These are phyloP conservation scores for Narthecium ossifragum DNA, from an alignment of 106 monocot species.

Conservation along the genomic window DNA sequence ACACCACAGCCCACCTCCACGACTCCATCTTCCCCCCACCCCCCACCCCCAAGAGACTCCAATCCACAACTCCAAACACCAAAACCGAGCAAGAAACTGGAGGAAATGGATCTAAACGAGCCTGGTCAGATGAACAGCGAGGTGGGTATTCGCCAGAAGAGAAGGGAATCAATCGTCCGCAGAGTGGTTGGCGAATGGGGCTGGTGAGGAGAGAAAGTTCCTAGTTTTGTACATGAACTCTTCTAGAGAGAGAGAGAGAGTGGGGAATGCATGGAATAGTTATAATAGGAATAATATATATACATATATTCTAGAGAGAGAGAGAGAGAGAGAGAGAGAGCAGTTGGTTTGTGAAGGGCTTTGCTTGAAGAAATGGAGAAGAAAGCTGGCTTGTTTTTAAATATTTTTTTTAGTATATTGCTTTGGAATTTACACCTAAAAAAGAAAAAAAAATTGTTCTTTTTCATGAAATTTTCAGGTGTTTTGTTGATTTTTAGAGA, in stretches of 20 bases:
- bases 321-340: neutral
- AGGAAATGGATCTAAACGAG: too few relatives aligned
- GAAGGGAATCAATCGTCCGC: too few relatives aligned
- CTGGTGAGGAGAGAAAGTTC: neutral
- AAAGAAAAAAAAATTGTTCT: neutral
- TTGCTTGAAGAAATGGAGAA: neutral
- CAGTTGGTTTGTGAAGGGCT: neutral
- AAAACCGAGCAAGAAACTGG: neutral
- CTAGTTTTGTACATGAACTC: too few relatives aligned
- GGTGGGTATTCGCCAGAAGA: neutral
- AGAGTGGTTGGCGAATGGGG: neutral
- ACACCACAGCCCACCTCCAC: conserved; percentile 20
- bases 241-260: neutral
- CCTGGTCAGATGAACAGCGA: too few relatives aligned
- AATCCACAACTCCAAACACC: neutral
- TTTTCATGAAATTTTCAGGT: neutral
- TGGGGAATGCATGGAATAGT: neutral
- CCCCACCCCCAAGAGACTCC: neutral
- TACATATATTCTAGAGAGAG: too few relatives aligned
- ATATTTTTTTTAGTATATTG: neutral
- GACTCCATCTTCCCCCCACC: conserved; percentile 12
- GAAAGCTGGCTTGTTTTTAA: neutral
- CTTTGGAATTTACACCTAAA: neutral
- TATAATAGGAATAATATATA: too few relatives aligned
- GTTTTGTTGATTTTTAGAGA: neutral